Conservation (phyloP, 2,329 filamentous ascomycete species). For the Lasiodiplodia hormozganensis region DNA sequence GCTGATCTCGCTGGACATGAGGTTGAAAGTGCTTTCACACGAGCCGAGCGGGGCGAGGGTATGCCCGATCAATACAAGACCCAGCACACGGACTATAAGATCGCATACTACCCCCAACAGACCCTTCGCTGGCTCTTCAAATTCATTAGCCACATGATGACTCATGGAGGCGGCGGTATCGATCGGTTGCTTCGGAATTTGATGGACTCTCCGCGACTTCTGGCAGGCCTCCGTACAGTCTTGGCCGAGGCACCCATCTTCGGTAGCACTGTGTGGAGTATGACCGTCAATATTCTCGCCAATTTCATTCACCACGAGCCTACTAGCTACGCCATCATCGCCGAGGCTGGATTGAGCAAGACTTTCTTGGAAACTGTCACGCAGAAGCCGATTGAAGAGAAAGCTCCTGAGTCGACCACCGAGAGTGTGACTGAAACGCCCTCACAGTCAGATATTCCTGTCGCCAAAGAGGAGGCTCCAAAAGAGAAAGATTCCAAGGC, state of each 20-base stretch:
- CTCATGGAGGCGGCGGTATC: constrained; percentile 80
- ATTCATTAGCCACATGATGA: constrained; percentile 95
- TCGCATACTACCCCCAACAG: constrained; percentile 92
- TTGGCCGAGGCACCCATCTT: constrained; percentile 81
- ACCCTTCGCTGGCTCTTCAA: constrained; percentile 93
- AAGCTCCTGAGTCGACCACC: constrained; percentile 34
- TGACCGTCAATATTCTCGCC: constrained; percentile 87
- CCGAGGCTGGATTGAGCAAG: constrained; percentile 88
- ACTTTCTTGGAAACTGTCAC: constrained; percentile 85
- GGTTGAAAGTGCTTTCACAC: constrained; percentile 71
- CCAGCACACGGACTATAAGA: constrained; percentile 86
- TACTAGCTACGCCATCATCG: constrained; percentile 94
- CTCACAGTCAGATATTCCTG: background rate
- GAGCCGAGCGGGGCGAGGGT: constrained; percentile 72
- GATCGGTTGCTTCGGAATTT: constrained; percentile 90
- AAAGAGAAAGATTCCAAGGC: constrained; percentile 33
- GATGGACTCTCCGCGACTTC: constrained; percentile 87
- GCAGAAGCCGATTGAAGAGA: constrained; percentile 46
- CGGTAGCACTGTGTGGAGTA: constrained; percentile 95
- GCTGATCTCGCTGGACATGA: constrained; percentile 85
- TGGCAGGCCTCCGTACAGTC: constrained; percentile 79
- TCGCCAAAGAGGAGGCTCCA: background rate
- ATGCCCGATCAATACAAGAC: constrained; percentile 77
- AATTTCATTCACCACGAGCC: constrained; percentile 99
- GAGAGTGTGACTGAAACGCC: constrained; percentile 5